These are phyloP conservation scores for Lonicera japonica DNA, from an alignment of 129 eudicot genomes.

Conservation along the genomic window DNA sequence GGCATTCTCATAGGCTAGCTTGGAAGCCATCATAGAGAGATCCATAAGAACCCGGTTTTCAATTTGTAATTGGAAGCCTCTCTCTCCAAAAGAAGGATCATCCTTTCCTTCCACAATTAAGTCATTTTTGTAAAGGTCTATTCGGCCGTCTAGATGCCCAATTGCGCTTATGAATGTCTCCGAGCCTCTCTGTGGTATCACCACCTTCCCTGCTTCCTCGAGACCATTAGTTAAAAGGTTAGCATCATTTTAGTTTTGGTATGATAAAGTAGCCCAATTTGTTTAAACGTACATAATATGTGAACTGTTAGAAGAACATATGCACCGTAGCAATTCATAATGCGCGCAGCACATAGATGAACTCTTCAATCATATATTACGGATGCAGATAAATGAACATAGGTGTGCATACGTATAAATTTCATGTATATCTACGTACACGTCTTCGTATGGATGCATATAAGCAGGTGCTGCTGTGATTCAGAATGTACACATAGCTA, in stretches of 20 bases:
- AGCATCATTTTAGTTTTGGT: neutral
- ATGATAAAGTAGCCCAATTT: neutral
- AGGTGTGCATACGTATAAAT: too few species aligned
- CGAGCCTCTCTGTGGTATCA: conserved; percentile 67
- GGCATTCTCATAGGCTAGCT: conserved; percentile 83
- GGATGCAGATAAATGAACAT: too few species aligned
- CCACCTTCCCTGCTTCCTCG: conserved; percentile 53
- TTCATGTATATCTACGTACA: too few species aligned
- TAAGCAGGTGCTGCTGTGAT: too few species aligned
- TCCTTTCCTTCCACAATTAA: conserved; percentile 7
- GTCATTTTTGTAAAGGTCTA: conserved; percentile 36
- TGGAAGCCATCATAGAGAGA: conserved; percentile 81
- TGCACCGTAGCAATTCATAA: too few species aligned
- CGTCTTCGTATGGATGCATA: too few species aligned
- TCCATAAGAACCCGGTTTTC: conserved; percentile 59
- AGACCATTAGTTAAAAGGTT: neutral
- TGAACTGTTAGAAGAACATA: too few species aligned
- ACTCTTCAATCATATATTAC: too few species aligned
- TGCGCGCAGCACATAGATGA: too few species aligned
- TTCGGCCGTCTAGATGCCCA: conserved; percentile 80
- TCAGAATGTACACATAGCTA: too few species aligned
- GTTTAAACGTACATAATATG: neutral
- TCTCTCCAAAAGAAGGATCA: conserved; percentile 8
- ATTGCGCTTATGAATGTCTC: conserved; percentile 74
- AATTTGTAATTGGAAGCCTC: conserved; percentile 6